Evolutionary conservation across 2,329 filamentous ascomycete genomes (phyloP), one percentile per base, ranked within the genome.

Genomic region (Ceratocystis eucalypticola): DNA sequence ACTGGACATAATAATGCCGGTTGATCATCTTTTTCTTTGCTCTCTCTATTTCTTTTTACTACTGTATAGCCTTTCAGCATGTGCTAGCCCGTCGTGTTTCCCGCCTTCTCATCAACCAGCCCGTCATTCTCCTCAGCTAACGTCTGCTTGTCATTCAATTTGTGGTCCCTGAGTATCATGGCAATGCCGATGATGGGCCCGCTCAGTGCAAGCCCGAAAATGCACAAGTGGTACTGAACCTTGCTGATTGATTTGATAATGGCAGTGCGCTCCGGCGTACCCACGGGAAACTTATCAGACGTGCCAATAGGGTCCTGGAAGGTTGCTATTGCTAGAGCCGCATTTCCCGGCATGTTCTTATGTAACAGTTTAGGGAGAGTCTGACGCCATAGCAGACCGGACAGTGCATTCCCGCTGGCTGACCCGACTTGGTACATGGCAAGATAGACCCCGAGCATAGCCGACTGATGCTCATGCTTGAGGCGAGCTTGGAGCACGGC

Each of bases 351-450:
- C 7, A 74, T 69, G 62, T 80, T 78, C 25, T 69, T 66, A 10
- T 63, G 65, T 2, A 87, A 77, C 53, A 77, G 71, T 0, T 67
- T 66, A 1, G 80, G 82, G 61, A 86, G 75, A 1, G 80, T 74
- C 71, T 87, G 82, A 0, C 80, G 81, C 84, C 84, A 86, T 68
- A 87, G 79, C 22, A 82, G 80, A 12, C 84, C 84, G 0, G 84
- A 84, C 28, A 87, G 79, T 15, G 82, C 78, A 71, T 82, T 81
- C 22, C 84, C 84, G 1, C 86, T 72, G 0, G 84, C 83, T 4
- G 79, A 83, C 33, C 84, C 84, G 45, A 87, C 77, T 71, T 83
- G 83, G 74, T 86, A 87, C 22, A 76, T 79, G 15, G 84, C 81
- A 1, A 87, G 79, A 71, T 82, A 87, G 22, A 87, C 73, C 50